These are phyloP conservation scores for Spirogloea muscicola DNA, from an alignment of 139 green algal genomes.

Conservation along the genomic window DNA sequence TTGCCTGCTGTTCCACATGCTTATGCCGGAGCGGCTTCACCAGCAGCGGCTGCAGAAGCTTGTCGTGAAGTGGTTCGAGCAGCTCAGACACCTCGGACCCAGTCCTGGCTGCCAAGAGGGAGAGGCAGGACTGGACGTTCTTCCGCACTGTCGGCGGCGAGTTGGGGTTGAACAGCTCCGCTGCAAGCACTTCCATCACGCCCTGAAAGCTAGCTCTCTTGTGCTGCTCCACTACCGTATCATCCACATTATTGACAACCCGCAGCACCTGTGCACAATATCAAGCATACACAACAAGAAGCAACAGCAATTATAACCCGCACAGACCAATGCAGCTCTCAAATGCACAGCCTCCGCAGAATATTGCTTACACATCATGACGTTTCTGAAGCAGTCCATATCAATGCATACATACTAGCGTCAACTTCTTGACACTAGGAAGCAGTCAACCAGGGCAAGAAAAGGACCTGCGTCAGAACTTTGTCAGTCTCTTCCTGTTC, in stretches of 20 bases:
- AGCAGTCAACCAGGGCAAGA: no score
- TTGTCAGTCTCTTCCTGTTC: constrained; percentile 58
- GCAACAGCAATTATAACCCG: no score
- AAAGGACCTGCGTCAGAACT: constrained; percentile 43
- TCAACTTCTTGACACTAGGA: no score
- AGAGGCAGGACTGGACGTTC: constrained; percentile 50
- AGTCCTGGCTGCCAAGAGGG: constrained; percentile 23
- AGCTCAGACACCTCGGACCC: constrained; percentile 45
- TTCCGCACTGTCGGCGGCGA: constrained; percentile 26
- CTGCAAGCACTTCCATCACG: constrained; percentile 41
- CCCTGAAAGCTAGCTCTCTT: constrained; percentile 40
- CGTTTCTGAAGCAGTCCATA: no score
- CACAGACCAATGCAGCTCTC: no score
- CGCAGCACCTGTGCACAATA: constrained; percentile 31
- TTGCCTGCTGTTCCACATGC: constrained; percentile 42
- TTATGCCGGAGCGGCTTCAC: constrained; percentile 29
- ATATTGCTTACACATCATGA: no score
- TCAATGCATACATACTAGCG: no score
- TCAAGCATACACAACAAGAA: no score
- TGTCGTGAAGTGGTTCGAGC: constrained; percentile 32
- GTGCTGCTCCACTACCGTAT: constrained; percentile 26
- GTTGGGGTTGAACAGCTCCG: constrained; percentile 48
- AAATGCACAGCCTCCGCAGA: no score
- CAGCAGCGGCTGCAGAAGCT: constrained; percentile 32
- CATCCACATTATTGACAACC: constrained; percentile 42